phyloP scores from a whole-genome alignment of 2,329 filamentous ascomycete genomes.

The Pezicula rhizophila region DNA sequence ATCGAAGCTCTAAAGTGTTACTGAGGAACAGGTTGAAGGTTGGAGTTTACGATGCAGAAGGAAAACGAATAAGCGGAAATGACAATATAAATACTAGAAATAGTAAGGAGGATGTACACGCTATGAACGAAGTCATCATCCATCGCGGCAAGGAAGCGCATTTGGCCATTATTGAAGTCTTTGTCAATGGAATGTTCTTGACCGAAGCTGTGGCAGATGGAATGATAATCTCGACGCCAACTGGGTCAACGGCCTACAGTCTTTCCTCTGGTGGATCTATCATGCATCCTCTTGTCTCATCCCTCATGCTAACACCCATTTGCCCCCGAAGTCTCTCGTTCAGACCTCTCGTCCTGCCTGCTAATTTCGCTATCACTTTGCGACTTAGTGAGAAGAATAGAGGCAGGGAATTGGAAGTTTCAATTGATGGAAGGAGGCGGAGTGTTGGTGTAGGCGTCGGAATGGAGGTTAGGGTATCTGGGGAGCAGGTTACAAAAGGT shows the following conservation, averaged over 20 bases:
- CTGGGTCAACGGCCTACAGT: slow-evolving; percentile 91
- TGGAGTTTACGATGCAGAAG: slow-evolving; percentile 69
- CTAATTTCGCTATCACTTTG: slow-evolving; percentile 77
- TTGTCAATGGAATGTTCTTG: slow-evolving; percentile 79
- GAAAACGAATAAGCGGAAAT: slow-evolving; percentile 46
- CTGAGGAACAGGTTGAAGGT: slow-evolving; percentile 83
- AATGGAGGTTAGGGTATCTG: slow-evolving; percentile 82
- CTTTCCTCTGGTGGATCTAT: slow-evolving; percentile 90
- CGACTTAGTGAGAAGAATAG: slow-evolving; percentile 76
- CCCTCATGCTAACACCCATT: slow-evolving; percentile 86
- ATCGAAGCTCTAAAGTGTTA: slow-evolving; percentile 71
- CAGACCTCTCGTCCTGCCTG: slow-evolving; percentile 80
- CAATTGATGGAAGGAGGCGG: slow-evolving; percentile 66
- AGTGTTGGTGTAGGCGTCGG: slow-evolving; percentile 64
- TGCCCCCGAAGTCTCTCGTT: slow-evolving; percentile 90
- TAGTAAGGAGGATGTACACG: slow-evolving; percentile 41
- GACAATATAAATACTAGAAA: slow-evolving; percentile 22
- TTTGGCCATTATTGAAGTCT: slow-evolving; percentile 86
- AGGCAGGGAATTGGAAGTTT: slow-evolving; percentile 70
- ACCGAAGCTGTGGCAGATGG: slow-evolving; percentile 94
- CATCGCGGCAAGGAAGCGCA: slow-evolving; percentile 88
- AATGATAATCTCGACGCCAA: slow-evolving; percentile 89
- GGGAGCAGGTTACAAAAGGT: slow-evolving; percentile 63
- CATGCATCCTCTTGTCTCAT: slow-evolving; percentile 85
- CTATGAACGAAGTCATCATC: slow-evolving; percentile 92